Evolutionary conservation across 192 early-diverging fungal species (phyloP), one percentile per base, ranked within the genome.

Genomic region (Coemansia sp.): DNA sequence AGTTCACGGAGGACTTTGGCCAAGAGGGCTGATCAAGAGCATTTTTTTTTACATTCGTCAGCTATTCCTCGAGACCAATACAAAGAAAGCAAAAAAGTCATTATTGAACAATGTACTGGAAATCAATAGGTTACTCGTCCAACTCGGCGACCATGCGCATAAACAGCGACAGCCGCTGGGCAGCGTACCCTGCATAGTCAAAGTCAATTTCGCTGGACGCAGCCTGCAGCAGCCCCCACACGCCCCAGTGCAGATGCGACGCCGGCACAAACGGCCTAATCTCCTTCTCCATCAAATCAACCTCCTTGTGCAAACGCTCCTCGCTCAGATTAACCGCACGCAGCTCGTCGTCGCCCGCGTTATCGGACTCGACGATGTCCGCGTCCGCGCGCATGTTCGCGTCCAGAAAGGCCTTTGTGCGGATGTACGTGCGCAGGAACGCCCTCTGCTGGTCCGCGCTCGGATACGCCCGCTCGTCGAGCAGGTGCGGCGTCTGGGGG

Each of bases 1-100:
- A 94, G 58, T 98, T 95, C 77, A 99, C 97, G 52, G 76, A 81
- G 23, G 88, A 95, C 65, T 90, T 91, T 84, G 87, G 89, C 60
- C 82, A 82, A 48, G 84, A 83, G 31, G 84, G 84, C n/a, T n/a
- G n/a, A n/a, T n/a, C n/a, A n/a, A n/a, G n/a, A n/a, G n/a, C n/a
- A n/a, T n/a, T n/a, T n/a, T n/a, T n/a, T n/a, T n/a, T n/a, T n/a
- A n/a, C n/a, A n/a, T n/a, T n/a, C n/a, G n/a, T n/a, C n/a, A n/a
- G n/a, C n/a, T n/a, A n/a, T n/a, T n/a, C n/a, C n/a, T n/a, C n/a
- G n/a, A n/a, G n/a, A n/a, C n/a, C n/a, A n/a, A n/a, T n/a, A n/a
- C n/a, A n/a, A n/a, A n/a, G n/a, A n/a, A n/a, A n/a, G n/a, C n/a
- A n/a, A n/a, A n/a, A n/a, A n/a, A n/a, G n/a, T n/a, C n/a, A n/a